Percentiles rank a stretch among this genome's conserved stretches.
phyloP scores from a whole-genome alignment of 306 rosid species.

The Crotalaria pallida region DNA sequence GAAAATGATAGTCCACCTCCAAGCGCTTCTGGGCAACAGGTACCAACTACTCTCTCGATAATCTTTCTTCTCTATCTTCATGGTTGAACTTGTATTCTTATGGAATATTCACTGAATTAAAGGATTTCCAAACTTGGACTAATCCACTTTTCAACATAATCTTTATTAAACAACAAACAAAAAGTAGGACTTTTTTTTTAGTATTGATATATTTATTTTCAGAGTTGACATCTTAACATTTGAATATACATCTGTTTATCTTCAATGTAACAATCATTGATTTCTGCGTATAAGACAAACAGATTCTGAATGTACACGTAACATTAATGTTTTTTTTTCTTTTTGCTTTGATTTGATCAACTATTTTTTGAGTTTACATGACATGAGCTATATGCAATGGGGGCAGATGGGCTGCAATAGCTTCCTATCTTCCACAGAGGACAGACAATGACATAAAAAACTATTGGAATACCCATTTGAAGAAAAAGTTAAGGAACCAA shows the following conservation, averaged over 20 bases:
- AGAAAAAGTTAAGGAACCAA: constrained; percentile 44
- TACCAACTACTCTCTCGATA: neutral
- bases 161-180: too few species aligned
- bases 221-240: too few species aligned
- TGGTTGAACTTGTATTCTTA: neutral
- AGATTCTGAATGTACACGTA: neutral
- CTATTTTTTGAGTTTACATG: neutral
- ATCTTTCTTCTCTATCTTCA: neutral
- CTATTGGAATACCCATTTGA: constrained; percentile 65
- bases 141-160: too few species aligned
- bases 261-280: too few species aligned
- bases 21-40: constrained; percentile 90
- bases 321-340: neutral
- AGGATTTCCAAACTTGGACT: neutral
- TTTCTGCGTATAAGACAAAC: neutral
- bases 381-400: neutral
- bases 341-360: neutral
- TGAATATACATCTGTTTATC: too few species aligned
- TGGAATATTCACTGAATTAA: neutral
- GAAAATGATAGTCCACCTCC: constrained; percentile 86
- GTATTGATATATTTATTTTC: too few species aligned
- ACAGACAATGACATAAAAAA: constrained; percentile 69
- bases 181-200: too few species aligned
- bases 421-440: constrained; percentile 66
- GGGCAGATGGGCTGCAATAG: constrained; percentile 73